phyloP scores from a whole-genome alignment of 768 basidiomycete genomes.

The Candolleomyces eurysporus region DNA sequence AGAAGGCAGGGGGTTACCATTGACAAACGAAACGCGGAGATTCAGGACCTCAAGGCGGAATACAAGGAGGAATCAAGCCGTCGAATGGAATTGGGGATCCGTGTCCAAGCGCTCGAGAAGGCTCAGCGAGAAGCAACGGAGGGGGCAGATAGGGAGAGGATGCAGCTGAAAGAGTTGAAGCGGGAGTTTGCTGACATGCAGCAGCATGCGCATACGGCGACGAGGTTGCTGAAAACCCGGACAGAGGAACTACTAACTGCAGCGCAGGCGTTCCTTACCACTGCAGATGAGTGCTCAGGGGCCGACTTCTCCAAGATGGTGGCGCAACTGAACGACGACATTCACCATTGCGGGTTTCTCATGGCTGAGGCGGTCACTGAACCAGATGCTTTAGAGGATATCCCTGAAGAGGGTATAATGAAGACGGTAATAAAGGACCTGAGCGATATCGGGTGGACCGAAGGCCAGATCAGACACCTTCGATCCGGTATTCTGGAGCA shows the following conservation, averaged over 20 bases:
- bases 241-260: conserved; percentile 37
- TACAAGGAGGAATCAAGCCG: too few species aligned
- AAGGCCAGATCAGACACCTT: background rate
- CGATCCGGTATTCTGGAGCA: background rate
- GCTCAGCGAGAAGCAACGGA: too few species aligned
- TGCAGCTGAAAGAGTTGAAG: too few species aligned
- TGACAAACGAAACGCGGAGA: too few species aligned
- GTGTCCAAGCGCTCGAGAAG: too few species aligned
- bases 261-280: conserved; percentile 42
- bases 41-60: too few species aligned
- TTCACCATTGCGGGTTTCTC: conserved; percentile 43
- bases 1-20: too few species aligned
- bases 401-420: background rate
- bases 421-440: background rate
- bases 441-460: background rate
- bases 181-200: too few species aligned
- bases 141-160: too few species aligned
- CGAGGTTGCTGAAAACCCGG: conserved; percentile 22
- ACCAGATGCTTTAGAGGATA: background rate
- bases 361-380: conserved; percentile 32
- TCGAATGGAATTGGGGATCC: too few species aligned
- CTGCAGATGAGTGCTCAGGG: conserved; percentile 40
- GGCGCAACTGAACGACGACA: conserved; percentile 45
- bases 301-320: conserved; percentile 39
- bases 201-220: background rate